Evolutionary conservation across 2,329 filamentous ascomycete species (phyloP).

Genomic region (Colletotrichum sp.): DNA sequence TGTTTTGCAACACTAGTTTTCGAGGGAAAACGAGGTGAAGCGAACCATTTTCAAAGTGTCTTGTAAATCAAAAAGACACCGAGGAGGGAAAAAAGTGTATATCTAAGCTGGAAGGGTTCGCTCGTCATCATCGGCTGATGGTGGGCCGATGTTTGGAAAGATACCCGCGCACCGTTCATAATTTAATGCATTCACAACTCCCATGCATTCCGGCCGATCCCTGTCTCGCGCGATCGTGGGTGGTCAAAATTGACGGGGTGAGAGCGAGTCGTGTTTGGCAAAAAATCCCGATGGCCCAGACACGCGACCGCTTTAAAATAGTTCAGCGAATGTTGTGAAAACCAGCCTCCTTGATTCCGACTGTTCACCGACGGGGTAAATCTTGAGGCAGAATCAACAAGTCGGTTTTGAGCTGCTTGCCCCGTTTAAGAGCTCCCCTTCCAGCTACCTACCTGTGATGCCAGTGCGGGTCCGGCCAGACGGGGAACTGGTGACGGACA

Average conservation of each 20-base stretch:
- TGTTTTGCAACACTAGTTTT: slow-evolving; percentile 53
- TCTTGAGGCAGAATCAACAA: neutral
- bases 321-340: neutral
- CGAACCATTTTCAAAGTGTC: neutral
- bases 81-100: neutral
- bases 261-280: slow-evolving; percentile 1
- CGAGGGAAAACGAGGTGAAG: neutral
- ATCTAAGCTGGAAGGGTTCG: neutral
- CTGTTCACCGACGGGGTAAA: neutral
- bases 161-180: slow-evolving; percentile 8
- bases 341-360: neutral
- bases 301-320: neutral
- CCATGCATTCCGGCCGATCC: neutral
- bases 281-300: slow-evolving; percentile 3
- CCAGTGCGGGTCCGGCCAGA: neutral
- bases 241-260: neutral
- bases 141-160: slow-evolving; percentile 18
- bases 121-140: slow-evolving; percentile 19
- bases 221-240: neutral
- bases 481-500: neutral
- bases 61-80: neutral
- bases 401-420: neutral
- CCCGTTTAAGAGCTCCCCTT: neutral
- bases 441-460: neutral
- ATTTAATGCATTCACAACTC: slow-evolving; percentile 1